Percentiles rank a stretch among this genome's conserved stretches.
phyloP scores from a whole-genome alignment of 2,329 filamentous ascomycete species.

The Xenoacremonium recifei region DNA sequence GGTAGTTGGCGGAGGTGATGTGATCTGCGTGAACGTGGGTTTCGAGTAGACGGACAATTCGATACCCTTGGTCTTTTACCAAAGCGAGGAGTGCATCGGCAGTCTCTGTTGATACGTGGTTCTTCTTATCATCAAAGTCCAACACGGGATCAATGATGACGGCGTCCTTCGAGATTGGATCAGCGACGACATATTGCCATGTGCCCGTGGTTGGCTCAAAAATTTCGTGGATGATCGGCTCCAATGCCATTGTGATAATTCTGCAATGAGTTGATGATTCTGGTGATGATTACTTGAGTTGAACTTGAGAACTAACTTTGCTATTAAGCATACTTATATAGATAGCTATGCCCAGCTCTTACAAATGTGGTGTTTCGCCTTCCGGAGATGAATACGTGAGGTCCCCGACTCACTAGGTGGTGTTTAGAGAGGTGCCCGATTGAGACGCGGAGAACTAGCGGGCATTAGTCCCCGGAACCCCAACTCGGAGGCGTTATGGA shows the following conservation, averaged over 20 bases:
- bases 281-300: no score
- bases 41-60: constrained; percentile 52
- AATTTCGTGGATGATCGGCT: constrained; percentile 37
- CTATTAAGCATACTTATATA: no score
- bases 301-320: no score
- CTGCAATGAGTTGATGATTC: not conserved
- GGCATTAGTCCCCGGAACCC: no score
- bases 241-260: constrained; percentile 2
- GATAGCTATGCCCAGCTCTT: no score
- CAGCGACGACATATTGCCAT: constrained; percentile 59
- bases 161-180: constrained; percentile 44
- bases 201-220: constrained; percentile 45
- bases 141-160: constrained; percentile 62
- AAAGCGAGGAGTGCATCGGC: constrained; percentile 51
- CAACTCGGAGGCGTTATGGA: no score
- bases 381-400: no score
- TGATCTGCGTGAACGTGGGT: constrained; percentile 62
- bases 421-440: no score
- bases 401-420: no score
- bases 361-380: no score
- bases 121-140: constrained; percentile 47
- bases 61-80: constrained; percentile 43
- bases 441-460: no score
- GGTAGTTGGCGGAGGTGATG: constrained; percentile 55
- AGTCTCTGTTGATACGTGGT: constrained; percentile 42